A percentile compares a stretch with the other conserved stretches of the same genome.
Evolutionary conservation across 768 basidiomycete species (phyloP).

Genomic region (Hygrophorus pudorinus): DNA sequence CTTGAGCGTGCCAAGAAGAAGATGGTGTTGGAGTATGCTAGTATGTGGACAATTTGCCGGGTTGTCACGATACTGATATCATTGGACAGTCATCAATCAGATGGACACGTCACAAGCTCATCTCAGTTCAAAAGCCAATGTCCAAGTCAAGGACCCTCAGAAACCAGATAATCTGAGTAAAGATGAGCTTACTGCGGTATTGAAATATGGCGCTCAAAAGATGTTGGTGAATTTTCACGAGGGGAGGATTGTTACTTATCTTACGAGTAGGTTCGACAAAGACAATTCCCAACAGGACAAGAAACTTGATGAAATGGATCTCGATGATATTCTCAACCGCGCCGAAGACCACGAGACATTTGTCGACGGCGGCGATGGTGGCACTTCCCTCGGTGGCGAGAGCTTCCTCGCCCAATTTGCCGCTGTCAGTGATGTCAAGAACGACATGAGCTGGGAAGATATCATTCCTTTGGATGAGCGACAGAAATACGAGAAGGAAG

Average conservation of each 20-base stretch:
- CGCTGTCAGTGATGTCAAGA: conserved; percentile 94
- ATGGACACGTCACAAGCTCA: conserved; percentile 99
- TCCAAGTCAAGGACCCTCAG: conserved; percentile 50
- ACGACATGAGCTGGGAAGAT: conserved; percentile 98
- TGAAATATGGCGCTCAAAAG: conserved; percentile 98
- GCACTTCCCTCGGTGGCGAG: conserved; percentile 94
- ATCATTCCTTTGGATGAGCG: conserved; percentile 94
- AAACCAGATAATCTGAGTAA: conserved; percentile 86
- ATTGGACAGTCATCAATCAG: conserved; percentile 87
- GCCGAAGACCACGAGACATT: conserved; percentile 97
- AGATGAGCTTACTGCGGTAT: conserved; percentile 92
- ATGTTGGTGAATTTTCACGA: conserved; percentile 45
- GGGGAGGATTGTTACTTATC: conserved; percentile 7
- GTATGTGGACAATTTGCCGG: conserved; percentile 42
- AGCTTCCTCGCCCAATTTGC: conserved; percentile 94
- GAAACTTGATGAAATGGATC: conserved; percentile 98
- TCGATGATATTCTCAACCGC: conserved; percentile 93
- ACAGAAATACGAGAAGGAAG: conserved; percentile 72
- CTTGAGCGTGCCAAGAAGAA: conserved; percentile 97
- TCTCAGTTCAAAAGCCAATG: conserved; percentile 67
- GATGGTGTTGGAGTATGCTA: conserved; percentile 99
- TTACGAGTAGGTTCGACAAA: conserved; percentile 77
- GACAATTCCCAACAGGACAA: conserved; percentile 88
- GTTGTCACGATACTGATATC: conserved; percentile 4
- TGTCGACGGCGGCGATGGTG: conserved; percentile 69